Evolutionary conservation across 345 rosid species (phyloP), one percentile per base, ranked within the genome.

Genomic region (Lagerstroemia speciosa): DNA sequence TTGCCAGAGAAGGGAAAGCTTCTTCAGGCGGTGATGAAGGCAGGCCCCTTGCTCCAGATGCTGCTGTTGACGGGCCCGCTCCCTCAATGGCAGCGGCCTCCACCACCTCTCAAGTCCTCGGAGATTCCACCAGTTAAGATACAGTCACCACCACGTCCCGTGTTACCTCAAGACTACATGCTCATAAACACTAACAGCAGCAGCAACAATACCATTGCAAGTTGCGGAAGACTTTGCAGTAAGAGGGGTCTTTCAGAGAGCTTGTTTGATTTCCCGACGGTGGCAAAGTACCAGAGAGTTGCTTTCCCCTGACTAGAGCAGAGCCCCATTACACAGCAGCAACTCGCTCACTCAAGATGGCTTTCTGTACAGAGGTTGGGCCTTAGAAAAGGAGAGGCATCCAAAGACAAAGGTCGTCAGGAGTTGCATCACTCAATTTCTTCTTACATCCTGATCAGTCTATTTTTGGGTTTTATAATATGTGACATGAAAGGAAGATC

Each of bases 31-130:
- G 99, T 94, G 40, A 85, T 94, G 81, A 86, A 89, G 82, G 99
- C 97, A 22, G 99, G 99, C 0, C 99, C 97, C 20, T 82, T 94
- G 41, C 80, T 94, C 71, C 89, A 89, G 80, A 94, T 97, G 12
- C 85, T 94, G 2, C 95, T 94, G 48, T 79, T 94, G 69, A 97
- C 97, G 0, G 99, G 96, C 32, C 97, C 97, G 45, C 82, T 94
- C 41, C 99, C 99, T 67, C 93, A 94, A 73, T 94, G 99, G 99
- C 87, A 84, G 40, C 88, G 89, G 79, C 99, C 99, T 2, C 99
- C 99, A 1, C 99, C 99, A 38, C 93, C 93, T 29, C 89, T 94
- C 0, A 87, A 89, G 50, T 82, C 93, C 69, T 91, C 92, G 63
- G 92, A 88, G 85, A 94, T 94, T 83, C 99, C 99, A 61, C 96